These are phyloP conservation scores for Anthostomella pinea DNA, from an alignment of 2,329 filamentous ascomycete species.

Conservation along the genomic window DNA sequence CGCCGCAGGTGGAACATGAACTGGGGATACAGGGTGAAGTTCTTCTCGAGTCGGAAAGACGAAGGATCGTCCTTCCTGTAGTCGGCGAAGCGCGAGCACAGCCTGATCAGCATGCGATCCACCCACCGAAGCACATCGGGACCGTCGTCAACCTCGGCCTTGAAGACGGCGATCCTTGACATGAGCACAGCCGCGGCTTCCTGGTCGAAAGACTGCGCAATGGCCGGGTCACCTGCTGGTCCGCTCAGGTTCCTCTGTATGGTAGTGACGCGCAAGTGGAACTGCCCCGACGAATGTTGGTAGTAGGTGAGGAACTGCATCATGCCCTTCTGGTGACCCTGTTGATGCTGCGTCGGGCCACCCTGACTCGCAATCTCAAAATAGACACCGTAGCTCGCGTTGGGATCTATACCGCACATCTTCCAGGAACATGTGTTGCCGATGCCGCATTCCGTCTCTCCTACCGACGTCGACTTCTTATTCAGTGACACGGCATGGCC, in stretches of 20 bases:
- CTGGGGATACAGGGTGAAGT: constrained; percentile 97
- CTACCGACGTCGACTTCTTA: constrained; percentile 96
- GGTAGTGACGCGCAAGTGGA: constrained; percentile 92
- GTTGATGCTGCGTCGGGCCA: constrained; percentile 78
- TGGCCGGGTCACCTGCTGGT: constrained; percentile 87
- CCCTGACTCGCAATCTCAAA: constrained; percentile 97
- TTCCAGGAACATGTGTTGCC: constrained; percentile 99
- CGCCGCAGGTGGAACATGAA: constrained; percentile 99
- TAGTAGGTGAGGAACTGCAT: constrained; percentile 99
- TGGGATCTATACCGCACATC: constrained; percentile 97
- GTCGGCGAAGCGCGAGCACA: constrained; percentile 95
- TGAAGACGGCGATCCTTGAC: constrained; percentile 99
- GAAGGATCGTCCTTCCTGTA: constrained; percentile 98
- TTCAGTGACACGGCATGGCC: constrained; percentile 95
- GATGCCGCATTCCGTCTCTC: constrained; percentile 96
- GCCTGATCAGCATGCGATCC: constrained; percentile 93
- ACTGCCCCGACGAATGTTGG: constrained; percentile 94
- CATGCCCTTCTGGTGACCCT: constrained; percentile 86
- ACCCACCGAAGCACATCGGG: constrained; percentile 99
- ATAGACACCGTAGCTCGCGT: constrained; percentile 91
- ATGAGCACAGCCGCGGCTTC: constrained; percentile 96
- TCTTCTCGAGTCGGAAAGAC: constrained; percentile 95
- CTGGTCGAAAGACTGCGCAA: constrained; percentile 97
- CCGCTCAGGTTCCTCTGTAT: constrained; percentile 88
- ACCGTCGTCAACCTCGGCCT: constrained; percentile 96